Percentiles rank a stretch among this genome's conserved stretches.
phyloP scores from a whole-genome alignment of 73 alveolate species.

The Blepharisma stoltei region DNA sequence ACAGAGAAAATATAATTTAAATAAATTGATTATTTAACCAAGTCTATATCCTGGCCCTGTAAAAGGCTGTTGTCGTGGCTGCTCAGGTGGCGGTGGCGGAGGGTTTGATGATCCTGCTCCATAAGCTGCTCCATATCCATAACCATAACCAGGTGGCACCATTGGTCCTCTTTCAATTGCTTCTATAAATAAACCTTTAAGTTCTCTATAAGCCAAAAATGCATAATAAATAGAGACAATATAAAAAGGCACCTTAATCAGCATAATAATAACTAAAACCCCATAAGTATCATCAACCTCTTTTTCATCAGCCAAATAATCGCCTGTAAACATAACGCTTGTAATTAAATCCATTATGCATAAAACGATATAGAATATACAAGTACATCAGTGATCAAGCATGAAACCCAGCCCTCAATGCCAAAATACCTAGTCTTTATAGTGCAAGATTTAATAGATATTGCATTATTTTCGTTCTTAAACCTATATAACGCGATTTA shows the following conservation, averaged over 20 bases:
- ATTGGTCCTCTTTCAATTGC: neutral
- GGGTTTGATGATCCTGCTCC: neutral
- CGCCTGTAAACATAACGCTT: neutral
- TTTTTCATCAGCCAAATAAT: neutral
- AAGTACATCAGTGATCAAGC: too few relatives aligned
- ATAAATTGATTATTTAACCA: neutral
- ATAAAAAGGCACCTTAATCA: constrained; percentile 11
- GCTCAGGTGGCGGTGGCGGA: neutral
- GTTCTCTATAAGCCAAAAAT: constrained; percentile 22
- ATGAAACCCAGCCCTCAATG: too few relatives aligned
- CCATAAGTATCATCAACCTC: neutral
- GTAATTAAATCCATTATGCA: constrained; percentile 25
- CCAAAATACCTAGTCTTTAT: too few relatives aligned
- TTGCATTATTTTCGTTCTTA: too few relatives aligned
- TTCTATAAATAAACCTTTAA: constrained; percentile 15
- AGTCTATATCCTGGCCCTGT: constrained; percentile 26
- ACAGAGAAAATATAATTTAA: too few relatives aligned
- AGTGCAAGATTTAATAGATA: too few relatives aligned
- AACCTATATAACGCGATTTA: too few relatives aligned
- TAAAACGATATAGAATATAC: neutral
- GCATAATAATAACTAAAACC: neutral
- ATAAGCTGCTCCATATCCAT: neutral
- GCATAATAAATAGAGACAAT: neutral
- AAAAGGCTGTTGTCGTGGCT: neutral
- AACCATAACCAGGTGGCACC: neutral